Percentiles rank a stretch among this genome's conserved stretches.
phyloP scores from a whole-genome alignment of 2,329 filamentous ascomycete species.

The Thielaviopsis euricoi region DNA sequence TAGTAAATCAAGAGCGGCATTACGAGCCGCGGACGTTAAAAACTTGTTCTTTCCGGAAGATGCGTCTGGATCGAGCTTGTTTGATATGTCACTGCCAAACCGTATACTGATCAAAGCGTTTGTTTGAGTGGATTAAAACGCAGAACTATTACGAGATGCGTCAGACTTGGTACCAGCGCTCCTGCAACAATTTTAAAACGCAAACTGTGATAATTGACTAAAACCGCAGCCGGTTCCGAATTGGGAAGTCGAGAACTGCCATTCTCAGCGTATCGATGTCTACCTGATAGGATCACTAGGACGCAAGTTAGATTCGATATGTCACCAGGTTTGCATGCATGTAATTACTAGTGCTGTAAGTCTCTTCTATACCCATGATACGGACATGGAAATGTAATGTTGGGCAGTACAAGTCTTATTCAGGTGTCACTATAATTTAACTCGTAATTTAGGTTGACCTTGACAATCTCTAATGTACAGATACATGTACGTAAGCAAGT shows the following conservation, averaged over 20 bases:
- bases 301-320: background rate
- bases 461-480: background rate
- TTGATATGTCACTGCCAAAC: background rate
- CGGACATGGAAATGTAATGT: background rate
- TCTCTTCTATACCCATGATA: background rate
- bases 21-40: background rate
- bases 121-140: background rate
- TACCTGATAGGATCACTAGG: no score
- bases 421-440: background rate
- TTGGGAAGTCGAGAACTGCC: background rate
- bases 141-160: background rate
- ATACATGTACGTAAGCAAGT: background rate
- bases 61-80: background rate
- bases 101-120: background rate
- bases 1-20: background rate
- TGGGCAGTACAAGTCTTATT: background rate
- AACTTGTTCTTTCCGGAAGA: background rate
- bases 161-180: background rate
- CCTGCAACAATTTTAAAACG: background rate
- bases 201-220: background rate
- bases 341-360: no score
- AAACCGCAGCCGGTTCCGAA: background rate
- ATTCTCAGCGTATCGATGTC: no score
- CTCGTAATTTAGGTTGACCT: background rate
- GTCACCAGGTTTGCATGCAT: background rate